Evolutionary conservation across 805 yeast species (phyloP).

Genomic region (Torulaspora delbrueckii): DNA sequence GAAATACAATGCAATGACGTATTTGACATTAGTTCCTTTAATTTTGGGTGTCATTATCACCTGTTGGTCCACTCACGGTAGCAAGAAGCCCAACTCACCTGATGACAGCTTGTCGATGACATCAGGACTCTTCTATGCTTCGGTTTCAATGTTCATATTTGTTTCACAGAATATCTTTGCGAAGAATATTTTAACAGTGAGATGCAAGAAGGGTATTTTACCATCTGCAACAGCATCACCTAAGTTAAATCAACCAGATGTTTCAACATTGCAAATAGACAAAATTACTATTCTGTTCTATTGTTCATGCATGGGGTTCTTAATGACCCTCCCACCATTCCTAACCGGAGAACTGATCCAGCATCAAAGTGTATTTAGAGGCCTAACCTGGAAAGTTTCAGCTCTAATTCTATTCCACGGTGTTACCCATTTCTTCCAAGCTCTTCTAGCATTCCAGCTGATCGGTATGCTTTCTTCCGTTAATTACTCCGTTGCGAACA

Average conservation of each 20-base stretch:
- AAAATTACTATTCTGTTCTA: conserved; percentile 66
- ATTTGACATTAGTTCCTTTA: conserved; percentile 72
- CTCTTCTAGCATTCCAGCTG: conserved; percentile 70
- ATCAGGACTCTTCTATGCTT: conserved; percentile 38
- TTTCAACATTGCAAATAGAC: conserved; percentile 44
- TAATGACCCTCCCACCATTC: conserved; percentile 63
- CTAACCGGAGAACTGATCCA: conserved; percentile 46
- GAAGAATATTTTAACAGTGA: conserved; percentile 59
- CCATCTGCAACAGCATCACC: conserved; percentile 19
- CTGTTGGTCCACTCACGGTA: conserved; percentile 46
- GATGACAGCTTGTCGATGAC: conserved; percentile 15
- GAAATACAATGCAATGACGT: conserved; percentile 60
- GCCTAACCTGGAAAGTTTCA: conserved; percentile 30
- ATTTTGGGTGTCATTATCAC: conserved; percentile 81
- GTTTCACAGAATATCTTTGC: conserved; percentile 78
- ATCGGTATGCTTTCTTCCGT: conserved; percentile 70
- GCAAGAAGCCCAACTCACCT: conserved; percentile 9
- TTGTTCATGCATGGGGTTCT: conserved; percentile 66
- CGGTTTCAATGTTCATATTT: conserved; percentile 50
- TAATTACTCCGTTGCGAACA: conserved; percentile 74
- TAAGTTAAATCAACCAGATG: conserved; percentile 22
- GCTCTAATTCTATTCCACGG: conserved; percentile 56
- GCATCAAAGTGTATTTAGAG: conserved; percentile 27
- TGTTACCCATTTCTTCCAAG: conserved; percentile 62
- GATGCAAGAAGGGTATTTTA: conserved; percentile 27